phyloP scores from a whole-genome alignment of 2,329 filamentous ascomycete genomes.

The Aspergillus sp. region DNA sequence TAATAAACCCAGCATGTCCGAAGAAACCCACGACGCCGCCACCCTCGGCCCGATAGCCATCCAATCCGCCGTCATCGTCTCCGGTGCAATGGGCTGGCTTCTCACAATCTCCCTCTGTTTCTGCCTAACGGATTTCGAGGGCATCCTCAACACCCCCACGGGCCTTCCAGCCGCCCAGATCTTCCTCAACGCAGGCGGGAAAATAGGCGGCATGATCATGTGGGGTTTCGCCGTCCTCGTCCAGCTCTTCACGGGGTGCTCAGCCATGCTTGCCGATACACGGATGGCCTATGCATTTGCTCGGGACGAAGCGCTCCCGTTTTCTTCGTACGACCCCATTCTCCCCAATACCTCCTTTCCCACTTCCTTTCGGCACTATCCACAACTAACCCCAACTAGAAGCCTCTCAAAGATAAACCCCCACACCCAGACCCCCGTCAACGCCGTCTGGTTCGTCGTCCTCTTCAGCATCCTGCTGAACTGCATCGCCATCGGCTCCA shows the following conservation, averaged over 20 bases:
- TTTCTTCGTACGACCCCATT: slow-evolving; percentile 53
- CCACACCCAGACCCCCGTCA: slow-evolving; percentile 62
- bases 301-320: slow-evolving; percentile 64
- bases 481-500: slow-evolving; percentile 52
- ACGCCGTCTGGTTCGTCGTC: slow-evolving; percentile 68
- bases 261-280: slow-evolving; percentile 67
- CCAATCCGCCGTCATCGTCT: slow-evolving; percentile 61
- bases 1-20: slow-evolving; percentile 58
- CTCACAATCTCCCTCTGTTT: slow-evolving; percentile 68
- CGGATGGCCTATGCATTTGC: slow-evolving; percentile 67
- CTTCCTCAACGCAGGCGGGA: slow-evolving; percentile 64
- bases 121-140: slow-evolving; percentile 63
- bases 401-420: slow-evolving; percentile 59
- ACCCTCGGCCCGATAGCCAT: slow-evolving; percentile 65
- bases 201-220: slow-evolving; percentile 61
- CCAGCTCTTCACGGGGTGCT: slow-evolving; percentile 68
- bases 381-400: slow-evolving; percentile 33
- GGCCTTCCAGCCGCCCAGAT: slow-evolving; percentile 65
- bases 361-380: background rate
- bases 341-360: background rate
- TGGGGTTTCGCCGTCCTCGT: slow-evolving; percentile 67
- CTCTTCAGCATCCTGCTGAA: slow-evolving; percentile 59
- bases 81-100: slow-evolving; percentile 64
- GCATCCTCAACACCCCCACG: slow-evolving; percentile 60
- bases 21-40: slow-evolving; percentile 68